Evolutionary conservation across 192 early-diverging fungal genomes (phyloP).

Genomic region (Coemansia reversa): DNA sequence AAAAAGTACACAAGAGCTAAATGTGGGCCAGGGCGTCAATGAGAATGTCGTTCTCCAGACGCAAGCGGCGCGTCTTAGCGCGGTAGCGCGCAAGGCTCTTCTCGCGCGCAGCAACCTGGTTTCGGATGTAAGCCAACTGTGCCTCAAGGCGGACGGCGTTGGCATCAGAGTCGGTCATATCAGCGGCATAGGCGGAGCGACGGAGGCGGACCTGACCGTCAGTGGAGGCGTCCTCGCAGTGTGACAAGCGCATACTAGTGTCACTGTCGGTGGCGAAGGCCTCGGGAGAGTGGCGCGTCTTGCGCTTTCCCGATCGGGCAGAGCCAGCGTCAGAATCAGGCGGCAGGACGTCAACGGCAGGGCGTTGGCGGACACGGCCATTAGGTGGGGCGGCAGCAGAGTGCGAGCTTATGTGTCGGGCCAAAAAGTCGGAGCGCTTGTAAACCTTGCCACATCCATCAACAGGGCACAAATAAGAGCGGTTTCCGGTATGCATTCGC

Average conservation of each 20-base stretch:
- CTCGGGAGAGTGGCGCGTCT: neutral
- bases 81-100: conserved; percentile 16
- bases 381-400: conserved; percentile 18
- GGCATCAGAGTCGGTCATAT: conserved; percentile 11
- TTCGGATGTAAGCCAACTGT: conserved; percentile 28
- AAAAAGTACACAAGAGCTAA: too few relatives aligned
- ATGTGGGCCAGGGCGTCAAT: conserved; percentile 25
- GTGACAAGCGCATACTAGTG: neutral
- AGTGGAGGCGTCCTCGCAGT: too few relatives aligned
- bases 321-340: neutral
- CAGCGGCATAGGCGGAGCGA: neutral
- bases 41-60: conserved; percentile 41
- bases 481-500: conserved; percentile 65
- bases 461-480: conserved; percentile 62
- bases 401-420: conserved; percentile 58
- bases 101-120: conserved; percentile 24
- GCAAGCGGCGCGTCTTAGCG: conserved; percentile 33
- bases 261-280: conserved; percentile 10
- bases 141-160: conserved; percentile 23
- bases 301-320: too few relatives aligned
- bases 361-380: neutral
- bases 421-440: conserved; percentile 65
- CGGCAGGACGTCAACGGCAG: neutral
- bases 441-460: conserved; percentile 66
- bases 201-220: too few relatives aligned